Evolutionary conservation across 176 grass and related monocot genomes (phyloP).

Genomic region (Hyparrhenia diplandra): DNA sequence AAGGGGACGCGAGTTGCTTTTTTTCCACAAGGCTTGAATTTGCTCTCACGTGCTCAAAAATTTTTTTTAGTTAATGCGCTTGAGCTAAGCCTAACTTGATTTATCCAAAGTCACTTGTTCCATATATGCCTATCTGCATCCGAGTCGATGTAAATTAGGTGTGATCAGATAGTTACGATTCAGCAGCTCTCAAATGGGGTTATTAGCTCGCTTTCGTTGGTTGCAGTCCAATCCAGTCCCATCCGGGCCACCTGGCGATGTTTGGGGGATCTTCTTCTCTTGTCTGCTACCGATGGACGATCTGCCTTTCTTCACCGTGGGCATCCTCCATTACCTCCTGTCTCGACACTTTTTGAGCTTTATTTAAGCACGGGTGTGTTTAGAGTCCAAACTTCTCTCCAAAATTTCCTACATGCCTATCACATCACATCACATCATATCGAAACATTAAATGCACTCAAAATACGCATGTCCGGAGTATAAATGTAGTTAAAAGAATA

Average conservation of each 20-base stretch:
- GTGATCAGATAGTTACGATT: constrained; percentile 6
- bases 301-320: background rate
- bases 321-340: constrained; percentile 10
- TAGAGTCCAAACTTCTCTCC: too few species aligned
- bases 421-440: too few species aligned
- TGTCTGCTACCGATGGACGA: background rate
- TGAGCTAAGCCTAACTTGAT: too few species aligned
- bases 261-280: background rate
- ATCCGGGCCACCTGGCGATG: background rate
- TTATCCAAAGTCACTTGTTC: constrained; percentile 3
- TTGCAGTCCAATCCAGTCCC: background rate
- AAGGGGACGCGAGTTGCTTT: too few species aligned
- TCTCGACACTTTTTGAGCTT: background rate
- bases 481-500: too few species aligned
- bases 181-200: background rate
- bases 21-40: too few species aligned
- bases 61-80: too few species aligned
- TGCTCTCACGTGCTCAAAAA: too few species aligned
- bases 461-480: too few species aligned
- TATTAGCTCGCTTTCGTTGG: background rate
- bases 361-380: too few species aligned
- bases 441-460: too few species aligned
- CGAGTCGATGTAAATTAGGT: background rate
- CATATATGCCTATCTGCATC: background rate
- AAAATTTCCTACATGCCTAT: too few species aligned